Percentiles rank a stretch among this genome's conserved stretches.
These are phyloP conservation scores for Tolypocladium tropicale DNA, from an alignment of 2,329 filamentous ascomycete genomes.

Conservation along the genomic window DNA sequence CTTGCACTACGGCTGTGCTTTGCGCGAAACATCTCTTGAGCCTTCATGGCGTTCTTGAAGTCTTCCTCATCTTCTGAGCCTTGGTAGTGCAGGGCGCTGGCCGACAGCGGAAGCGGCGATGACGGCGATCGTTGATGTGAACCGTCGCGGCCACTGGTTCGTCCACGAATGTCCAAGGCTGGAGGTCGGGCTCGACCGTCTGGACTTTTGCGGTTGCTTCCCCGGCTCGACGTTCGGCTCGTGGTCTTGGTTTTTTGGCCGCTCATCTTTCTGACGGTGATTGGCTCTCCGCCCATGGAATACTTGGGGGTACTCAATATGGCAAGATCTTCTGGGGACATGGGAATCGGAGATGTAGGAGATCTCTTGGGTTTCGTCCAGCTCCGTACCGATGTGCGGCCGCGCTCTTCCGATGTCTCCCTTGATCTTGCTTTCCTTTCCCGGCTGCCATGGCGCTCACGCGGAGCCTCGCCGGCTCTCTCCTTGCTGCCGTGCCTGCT, in stretches of 20 bases:
- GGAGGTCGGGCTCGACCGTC: slow-evolving; percentile 30
- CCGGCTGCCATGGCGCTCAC: slow-evolving; percentile 36
- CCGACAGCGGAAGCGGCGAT: slow-evolving; percentile 69
- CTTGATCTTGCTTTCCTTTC: slow-evolving; percentile 42
- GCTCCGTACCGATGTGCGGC: slow-evolving; percentile 53
- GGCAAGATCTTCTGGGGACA: slow-evolving; percentile 81
- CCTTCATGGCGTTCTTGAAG: slow-evolving; percentile 40
- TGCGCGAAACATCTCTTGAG: slow-evolving; percentile 44
- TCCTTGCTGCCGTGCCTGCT: slow-evolving; percentile 45
- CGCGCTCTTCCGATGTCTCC: slow-evolving; percentile 60
- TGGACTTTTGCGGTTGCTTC: slow-evolving; percentile 35
- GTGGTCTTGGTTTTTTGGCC: slow-evolving; percentile 18
- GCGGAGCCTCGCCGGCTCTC: slow-evolving; percentile 28
- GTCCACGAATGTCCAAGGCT: slow-evolving; percentile 45
- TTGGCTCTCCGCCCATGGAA: slow-evolving; percentile 26
- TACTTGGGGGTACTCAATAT: slow-evolving; percentile 42
- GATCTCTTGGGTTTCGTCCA: slow-evolving; percentile 72
- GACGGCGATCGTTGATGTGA: slow-evolving; percentile 62
- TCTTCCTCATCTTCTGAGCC: slow-evolving; percentile 58
- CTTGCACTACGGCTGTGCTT: slow-evolving; percentile 43
- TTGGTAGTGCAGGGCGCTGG: slow-evolving; percentile 24
- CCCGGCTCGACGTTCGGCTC: slow-evolving; percentile 40
- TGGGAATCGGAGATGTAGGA: slow-evolving; percentile 83
- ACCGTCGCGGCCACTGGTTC: slow-evolving; percentile 49
- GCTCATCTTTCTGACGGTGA: slow-evolving; percentile 33